Conservation (phyloP, 306 rosid genomes). For the Cucurbita moschata region DNA sequence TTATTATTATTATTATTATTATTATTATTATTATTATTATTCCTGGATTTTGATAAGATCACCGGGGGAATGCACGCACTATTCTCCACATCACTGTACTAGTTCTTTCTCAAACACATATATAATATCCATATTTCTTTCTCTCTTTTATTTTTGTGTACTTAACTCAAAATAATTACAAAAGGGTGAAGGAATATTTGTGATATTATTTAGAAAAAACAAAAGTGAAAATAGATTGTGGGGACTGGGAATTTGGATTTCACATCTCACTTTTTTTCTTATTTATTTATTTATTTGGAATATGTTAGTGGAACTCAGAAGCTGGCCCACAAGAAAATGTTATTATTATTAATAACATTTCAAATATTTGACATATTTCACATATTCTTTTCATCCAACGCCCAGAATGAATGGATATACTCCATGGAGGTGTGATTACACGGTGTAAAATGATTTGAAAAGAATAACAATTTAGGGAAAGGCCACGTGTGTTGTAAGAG, state of each 20-base stretch:
- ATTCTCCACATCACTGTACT: conserved; percentile 22
- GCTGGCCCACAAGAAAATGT: conserved; percentile 35
- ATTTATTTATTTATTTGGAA: conserved; percentile 62
- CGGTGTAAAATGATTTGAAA: not conserved
- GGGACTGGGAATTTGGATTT: conserved; percentile 35
- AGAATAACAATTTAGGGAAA: too few species aligned
- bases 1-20: conserved; percentile 19
- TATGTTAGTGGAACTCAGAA: conserved; percentile 96
- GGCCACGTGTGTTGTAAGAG: too few species aligned
- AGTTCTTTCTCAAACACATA: not conserved
- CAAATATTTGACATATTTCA: too few species aligned
- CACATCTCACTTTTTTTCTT: conserved; percentile 50
- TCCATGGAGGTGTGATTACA: not conserved
- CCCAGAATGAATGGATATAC: conserved; percentile 62
- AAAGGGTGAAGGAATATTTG: conserved; percentile 5
- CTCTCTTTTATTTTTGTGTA: conserved; percentile 21
- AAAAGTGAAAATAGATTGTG: conserved; percentile 34
- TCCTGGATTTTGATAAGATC: conserved; percentile 47
- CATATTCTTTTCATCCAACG: conserved; percentile 44
- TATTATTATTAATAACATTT: too few species aligned
- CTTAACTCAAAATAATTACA: conserved; percentile 48
- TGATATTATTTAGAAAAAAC: not conserved
- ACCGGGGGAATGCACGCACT: not conserved
- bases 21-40: conserved; percentile 4
- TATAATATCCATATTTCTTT: too few species aligned